phyloP scores from a whole-genome alignment of 768 basidiomycete species.

The Galerina sulciceps region DNA sequence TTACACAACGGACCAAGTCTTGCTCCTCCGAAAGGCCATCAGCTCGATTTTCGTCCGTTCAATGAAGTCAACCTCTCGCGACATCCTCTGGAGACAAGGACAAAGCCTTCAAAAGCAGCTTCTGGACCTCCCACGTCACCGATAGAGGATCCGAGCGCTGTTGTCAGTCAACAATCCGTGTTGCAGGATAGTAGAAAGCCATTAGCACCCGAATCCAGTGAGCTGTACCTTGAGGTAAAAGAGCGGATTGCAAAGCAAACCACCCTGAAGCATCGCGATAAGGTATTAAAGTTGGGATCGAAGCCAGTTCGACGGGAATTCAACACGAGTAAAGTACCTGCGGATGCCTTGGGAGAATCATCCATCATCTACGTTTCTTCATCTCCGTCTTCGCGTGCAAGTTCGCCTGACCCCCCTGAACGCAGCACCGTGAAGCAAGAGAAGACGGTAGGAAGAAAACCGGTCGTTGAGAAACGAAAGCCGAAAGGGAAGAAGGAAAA shows the following conservation, averaged over 20 bases:
- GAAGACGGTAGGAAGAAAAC: slow-evolving; percentile 14
- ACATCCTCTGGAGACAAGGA: slow-evolving; percentile 4
- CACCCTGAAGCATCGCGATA: slow-evolving; percentile 30
- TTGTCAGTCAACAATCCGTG: background rate
- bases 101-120: background rate
- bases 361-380: slow-evolving; percentile 33
- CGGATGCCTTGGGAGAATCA: slow-evolving; percentile 26
- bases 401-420: slow-evolving; percentile 25
- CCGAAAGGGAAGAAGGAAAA: slow-evolving; percentile 42
- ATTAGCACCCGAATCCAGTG: slow-evolving; percentile 28
- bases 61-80: background rate
- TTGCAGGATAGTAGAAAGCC: slow-evolving; percentile 9
- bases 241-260: slow-evolving; percentile 38
- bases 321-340: slow-evolving; percentile 8
- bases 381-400: slow-evolving; percentile 35
- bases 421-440: slow-evolving; percentile 12
- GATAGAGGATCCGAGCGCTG: slow-evolving; percentile 35
- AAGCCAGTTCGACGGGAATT: slow-evolving; percentile 16
- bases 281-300: slow-evolving; percentile 28
- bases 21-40: slow-evolving; percentile 8
- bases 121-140: slow-evolving; percentile 33
- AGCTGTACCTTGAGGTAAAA: slow-evolving; percentile 36
- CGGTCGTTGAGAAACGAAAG: slow-evolving; percentile 17
- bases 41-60: slow-evolving; percentile 20
- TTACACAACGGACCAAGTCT: background rate